Conservation (phyloP, 805 yeast genomes). For the Yarrowia sp. region DNA sequence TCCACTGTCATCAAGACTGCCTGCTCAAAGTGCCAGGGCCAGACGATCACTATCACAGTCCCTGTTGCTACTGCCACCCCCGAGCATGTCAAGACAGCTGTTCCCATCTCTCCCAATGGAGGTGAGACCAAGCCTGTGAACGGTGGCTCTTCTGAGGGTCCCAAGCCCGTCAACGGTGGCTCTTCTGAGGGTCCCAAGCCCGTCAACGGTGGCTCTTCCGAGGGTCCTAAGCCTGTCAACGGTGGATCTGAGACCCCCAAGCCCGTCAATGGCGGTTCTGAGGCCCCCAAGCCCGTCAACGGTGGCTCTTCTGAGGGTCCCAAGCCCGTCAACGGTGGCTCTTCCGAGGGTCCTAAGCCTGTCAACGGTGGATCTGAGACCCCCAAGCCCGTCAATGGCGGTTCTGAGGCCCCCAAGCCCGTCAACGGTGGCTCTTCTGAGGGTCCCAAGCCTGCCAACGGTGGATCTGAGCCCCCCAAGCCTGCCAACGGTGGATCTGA, state of each 20-base stretch:
- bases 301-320: background rate
- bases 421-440: background rate
- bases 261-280: background rate
- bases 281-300: background rate
- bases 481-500: background rate
- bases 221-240: background rate
- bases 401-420: background rate
- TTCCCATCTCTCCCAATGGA: no score
- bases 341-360: background rate
- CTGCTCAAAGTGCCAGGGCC: conserved; percentile 1
- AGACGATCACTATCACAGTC: background rate
- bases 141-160: no score
- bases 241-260: background rate
- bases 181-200: no score
- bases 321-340: background rate
- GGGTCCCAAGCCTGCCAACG: background rate
- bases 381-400: background rate
- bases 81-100: background rate
- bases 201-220: background rate
- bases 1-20: background rate
- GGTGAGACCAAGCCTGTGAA: background rate
- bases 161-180: no score
- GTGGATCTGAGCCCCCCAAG: background rate
- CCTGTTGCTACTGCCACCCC: background rate
- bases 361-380: background rate